Conservation (phyloP, 345 rosid species). For the Euphorbia lathyris region DNA sequence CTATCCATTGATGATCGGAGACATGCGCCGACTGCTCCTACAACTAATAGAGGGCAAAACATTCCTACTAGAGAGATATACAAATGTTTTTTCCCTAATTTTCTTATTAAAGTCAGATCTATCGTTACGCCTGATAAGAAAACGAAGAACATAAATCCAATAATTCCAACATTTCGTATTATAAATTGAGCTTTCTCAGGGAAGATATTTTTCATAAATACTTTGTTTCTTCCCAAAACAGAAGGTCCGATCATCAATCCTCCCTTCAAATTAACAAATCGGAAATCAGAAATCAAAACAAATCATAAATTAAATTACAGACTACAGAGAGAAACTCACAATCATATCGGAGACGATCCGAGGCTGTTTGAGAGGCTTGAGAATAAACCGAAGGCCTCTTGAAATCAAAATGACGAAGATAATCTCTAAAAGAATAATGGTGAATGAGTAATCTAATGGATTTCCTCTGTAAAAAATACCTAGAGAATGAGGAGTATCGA, state of each 20-base stretch:
- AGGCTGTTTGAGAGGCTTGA: slow-evolving; percentile 75
- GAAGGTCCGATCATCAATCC: slow-evolving; percentile 81
- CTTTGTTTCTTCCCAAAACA: slow-evolving; percentile 43
- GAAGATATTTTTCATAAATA: slow-evolving; percentile 27
- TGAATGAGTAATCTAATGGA: slow-evolving; percentile 38
- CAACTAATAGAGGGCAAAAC: not conserved
- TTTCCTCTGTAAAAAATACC: slow-evolving; percentile 46
- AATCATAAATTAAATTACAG: not conserved
- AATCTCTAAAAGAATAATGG: slow-evolving; percentile 38
- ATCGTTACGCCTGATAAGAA: slow-evolving; percentile 23
- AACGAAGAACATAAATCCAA: slow-evolving; percentile 25
- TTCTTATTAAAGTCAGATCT: slow-evolving; percentile 13
- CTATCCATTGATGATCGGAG: slow-evolving; percentile 14
- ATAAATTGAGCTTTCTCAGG: slow-evolving; percentile 45
- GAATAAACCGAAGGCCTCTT: slow-evolving; percentile 41
- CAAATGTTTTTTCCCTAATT: slow-evolving; percentile 16
- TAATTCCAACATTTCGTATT: slow-evolving; percentile 41
- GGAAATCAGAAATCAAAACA: not conserved
- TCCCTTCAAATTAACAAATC: slow-evolving; percentile 40
- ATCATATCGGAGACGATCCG: slow-evolving; percentile 60
- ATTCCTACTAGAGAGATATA: slow-evolving; percentile 3
- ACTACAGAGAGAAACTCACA: slow-evolving; percentile 38
- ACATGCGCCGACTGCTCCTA: not conserved
- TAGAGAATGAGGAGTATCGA: slow-evolving; percentile 16
- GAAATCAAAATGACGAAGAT: slow-evolving; percentile 38